These are phyloP conservation scores for Candida suzukii DNA, from an alignment of 805 yeast genomes.

Conservation along the genomic window DNA sequence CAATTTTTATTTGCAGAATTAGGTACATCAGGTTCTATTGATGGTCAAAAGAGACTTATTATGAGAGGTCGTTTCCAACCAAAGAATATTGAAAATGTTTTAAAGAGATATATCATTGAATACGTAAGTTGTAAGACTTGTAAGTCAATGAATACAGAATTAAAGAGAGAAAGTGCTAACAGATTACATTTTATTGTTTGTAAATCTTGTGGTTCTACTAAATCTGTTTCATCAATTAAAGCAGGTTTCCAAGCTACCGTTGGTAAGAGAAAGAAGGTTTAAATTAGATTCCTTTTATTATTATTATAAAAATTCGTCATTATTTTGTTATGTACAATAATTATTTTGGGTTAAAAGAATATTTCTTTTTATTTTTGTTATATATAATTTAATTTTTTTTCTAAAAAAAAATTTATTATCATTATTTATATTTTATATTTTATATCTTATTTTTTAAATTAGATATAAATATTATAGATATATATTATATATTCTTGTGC, in stretches of 20 bases:
- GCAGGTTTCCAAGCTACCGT: constrained; percentile 99
- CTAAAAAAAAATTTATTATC: no score
- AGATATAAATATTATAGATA: no score
- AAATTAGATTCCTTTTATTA: not conserved
- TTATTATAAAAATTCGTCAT: no score
- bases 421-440: no score
- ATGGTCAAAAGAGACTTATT: constrained; percentile 93
- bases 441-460: no score
- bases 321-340: not conserved
- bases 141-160: constrained; percentile 93
- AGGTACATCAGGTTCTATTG: constrained; percentile 99
- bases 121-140: constrained; percentile 99
- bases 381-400: not conserved
- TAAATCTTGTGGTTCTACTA: constrained; percentile 95
- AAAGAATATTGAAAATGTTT: constrained; percentile 92
- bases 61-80: constrained; percentile 98
- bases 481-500: no score
- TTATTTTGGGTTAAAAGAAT: not conserved
- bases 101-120: constrained; percentile 93
- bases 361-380: not conserved
- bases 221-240: constrained; percentile 95
- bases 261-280: constrained; percentile 75
- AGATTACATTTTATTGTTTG: constrained; percentile 97
- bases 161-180: constrained; percentile 92
- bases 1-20: constrained; percentile 95